Base-by-base conservation (phyloP, 1,139 yeast species). In the Zygoascus sp. region DNA sequence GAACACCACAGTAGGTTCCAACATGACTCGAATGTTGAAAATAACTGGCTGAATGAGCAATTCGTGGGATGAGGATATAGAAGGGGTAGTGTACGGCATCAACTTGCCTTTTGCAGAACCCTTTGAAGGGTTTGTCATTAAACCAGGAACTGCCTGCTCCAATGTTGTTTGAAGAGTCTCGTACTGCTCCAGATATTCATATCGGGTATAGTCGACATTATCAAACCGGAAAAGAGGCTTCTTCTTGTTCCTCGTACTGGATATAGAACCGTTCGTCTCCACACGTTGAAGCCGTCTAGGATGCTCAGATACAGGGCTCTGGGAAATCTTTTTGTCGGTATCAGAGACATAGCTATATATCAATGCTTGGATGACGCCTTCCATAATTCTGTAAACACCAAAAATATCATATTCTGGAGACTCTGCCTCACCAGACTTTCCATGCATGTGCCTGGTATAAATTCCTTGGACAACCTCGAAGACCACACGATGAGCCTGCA, bases 11-110 rank as follows among this genome's bases (percentile, higher is more conserved):
- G 82, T 76, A 44, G 78, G 76, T 49, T 80, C 87, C 49, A 81
- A 63, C 22, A 88, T 76, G 2, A 86, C 76, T 54, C 94, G 76
- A 82, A 89, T 86, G 58, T 89, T 87, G 65, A 84, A 81, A n/a
- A 88, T 76, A 58, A 81, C 81, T 3, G 88, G 80, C 0, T 85
- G 81, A 1, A 86, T 86, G 38, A 90, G 69, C 1, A 83, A 76
- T 50, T 83, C 82, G 47, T 84, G 82, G 53, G 58, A 51, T 19
- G 62, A 51, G 9, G 54, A 53, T 11, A 56, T 45, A 28, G 54
- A 58, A 8, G 55, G 53, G 5, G 55, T 50, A 11, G 58, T 54
- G 42, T 45, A 54, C 6, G 53, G 55, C 22, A 47, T 23, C 17
- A 46, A 30, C 11, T 40, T 35, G 8, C 36, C 43, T 11, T 27